Base-by-base conservation (phyloP, 176 grass and related monocot species). In the Saccharum spontaneum region DNA sequence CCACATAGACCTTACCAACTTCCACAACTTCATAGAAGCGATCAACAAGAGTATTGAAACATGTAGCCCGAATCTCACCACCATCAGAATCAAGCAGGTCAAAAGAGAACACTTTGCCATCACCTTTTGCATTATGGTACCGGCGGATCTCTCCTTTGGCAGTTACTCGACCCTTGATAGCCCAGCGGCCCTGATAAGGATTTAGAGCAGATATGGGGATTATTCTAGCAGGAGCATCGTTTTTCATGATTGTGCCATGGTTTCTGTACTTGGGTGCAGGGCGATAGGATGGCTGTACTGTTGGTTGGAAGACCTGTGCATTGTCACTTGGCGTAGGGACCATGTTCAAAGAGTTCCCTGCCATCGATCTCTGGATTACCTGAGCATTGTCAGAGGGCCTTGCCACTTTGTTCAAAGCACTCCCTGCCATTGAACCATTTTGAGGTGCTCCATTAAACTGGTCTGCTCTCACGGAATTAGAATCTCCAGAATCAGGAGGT, bases 71-170 rank as follows among this genome's bases (percentile, higher is more conserved):
- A 78, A 98, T 94, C 83, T 98, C 96, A 80, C 96, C 90, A 23
- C 85, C 89, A 77, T 95, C 93, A 89, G 91, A 94, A 88, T 98
- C 97, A 83, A 98, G 93, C 26, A 98, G 72, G 71, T 95, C 93
- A 82, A 98, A 98, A 73, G 88, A 95, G 86, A 98, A 98, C 50
- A 98, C 93, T 80, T 98, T 98, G 28, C 97, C 93, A 76, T 95
- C 97, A 70, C 97, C 97, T 89, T 87, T 98, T 67, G 91, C 87
- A 89, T 94, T 98, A 82, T 98, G 92, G 84, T 95, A 98, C 46
- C 97, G 84, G 69, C 91, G 89, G 66, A 98, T 87, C 50, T 91
- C 97, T 80, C 91, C 91, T 71, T 98, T 98, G 7, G 93, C 89
- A 76, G 97, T 98, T 67, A 98, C 90, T 84, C 97, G 87, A 83